Percentiles rank a stretch among this genome's conserved stretches.
Evolutionary conservation across 2,329 filamentous ascomycete genomes (phyloP).

Genomic region (Aspergillus sp.): DNA sequence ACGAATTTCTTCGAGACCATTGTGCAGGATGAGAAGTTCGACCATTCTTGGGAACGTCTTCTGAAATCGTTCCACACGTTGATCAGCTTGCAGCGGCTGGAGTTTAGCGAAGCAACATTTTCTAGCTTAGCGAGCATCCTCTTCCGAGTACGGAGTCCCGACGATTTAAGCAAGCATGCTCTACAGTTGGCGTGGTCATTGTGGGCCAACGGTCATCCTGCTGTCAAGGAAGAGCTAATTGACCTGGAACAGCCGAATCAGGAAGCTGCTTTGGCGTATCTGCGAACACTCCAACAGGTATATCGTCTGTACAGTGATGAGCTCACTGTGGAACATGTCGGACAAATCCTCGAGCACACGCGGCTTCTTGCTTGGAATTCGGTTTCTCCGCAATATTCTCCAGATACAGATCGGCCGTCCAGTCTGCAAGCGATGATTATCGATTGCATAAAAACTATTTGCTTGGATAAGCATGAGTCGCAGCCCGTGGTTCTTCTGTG

Average conservation of each 20-base stretch:
- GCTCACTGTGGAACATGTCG: conserved; percentile 53
- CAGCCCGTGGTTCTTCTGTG: conserved; percentile 28
- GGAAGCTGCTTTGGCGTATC: conserved; percentile 75
- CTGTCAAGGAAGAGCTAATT: conserved; percentile 32
- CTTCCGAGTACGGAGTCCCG: conserved; percentile 32
- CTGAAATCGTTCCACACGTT: conserved; percentile 58
- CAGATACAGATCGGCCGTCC: conserved; percentile 30
- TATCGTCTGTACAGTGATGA: conserved; percentile 63
- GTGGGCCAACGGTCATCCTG: conserved; percentile 59
- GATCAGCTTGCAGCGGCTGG: conserved; percentile 54
- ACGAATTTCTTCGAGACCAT: conserved; percentile 68
- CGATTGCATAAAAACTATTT: conserved; percentile 27
- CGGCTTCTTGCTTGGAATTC: conserved; percentile 62
- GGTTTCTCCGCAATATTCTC: conserved; percentile 39
- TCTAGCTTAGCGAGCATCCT: conserved; percentile 58
- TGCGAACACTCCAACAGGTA: conserved; percentile 64
- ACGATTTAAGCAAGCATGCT: conserved; percentile 37
- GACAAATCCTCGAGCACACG: conserved; percentile 61
- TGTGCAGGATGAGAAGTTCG: conserved; percentile 56
- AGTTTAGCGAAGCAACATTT: conserved; percentile 63
- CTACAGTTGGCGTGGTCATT: conserved; percentile 58
- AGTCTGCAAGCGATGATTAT: conserved; percentile 26
- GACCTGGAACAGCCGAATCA: conserved; percentile 57
- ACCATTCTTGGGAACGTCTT: conserved; percentile 65
- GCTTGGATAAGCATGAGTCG: conserved; percentile 27